These are phyloP conservation scores for Moringa oleifera DNA, from an alignment of 345 rosid species.

Conservation along the genomic window DNA sequence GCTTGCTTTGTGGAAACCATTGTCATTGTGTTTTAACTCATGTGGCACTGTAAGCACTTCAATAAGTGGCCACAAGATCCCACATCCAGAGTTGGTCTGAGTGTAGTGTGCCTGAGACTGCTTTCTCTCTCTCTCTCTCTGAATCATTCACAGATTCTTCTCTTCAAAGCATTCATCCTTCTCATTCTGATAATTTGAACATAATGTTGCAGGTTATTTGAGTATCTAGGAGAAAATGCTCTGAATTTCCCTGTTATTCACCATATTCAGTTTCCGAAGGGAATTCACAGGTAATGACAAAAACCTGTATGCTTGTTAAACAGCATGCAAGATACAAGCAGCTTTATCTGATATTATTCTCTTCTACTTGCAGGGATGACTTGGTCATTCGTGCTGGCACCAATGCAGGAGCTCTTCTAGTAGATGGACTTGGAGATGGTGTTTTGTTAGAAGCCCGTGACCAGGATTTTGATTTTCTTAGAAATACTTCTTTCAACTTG, in stretches of 20 bases:
- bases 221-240: slow-evolving; percentile 64
- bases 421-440: slow-evolving; percentile 98
- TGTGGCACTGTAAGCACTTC: too few relatives aligned
- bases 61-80: too few relatives aligned
- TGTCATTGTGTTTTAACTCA: neutral
- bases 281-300: slow-evolving; percentile 56
- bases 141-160: neutral
- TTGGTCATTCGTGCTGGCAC: slow-evolving; percentile 88
- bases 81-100: too few relatives aligned
- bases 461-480: slow-evolving; percentile 85
- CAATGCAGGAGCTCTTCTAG: slow-evolving; percentile 80
- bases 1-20: neutral
- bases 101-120: too few relatives aligned
- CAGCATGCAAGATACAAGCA: neutral
- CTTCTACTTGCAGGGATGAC: slow-evolving; percentile 63
- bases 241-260: slow-evolving; percentile 85
- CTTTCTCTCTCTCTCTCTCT: neutral
- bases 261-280: slow-evolving; percentile 74
- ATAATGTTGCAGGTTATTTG: slow-evolving; percentile 59
- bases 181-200: slow-evolving; percentile 2
- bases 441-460: slow-evolving; percentile 75
- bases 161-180: neutral
- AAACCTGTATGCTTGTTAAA: slow-evolving; percentile 5
- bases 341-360: slow-evolving; percentile 14
- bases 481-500: slow-evolving; percentile 87